Evolutionary conservation across 306 rosid species (phyloP).

Genomic region (Rubus idaeus): DNA sequence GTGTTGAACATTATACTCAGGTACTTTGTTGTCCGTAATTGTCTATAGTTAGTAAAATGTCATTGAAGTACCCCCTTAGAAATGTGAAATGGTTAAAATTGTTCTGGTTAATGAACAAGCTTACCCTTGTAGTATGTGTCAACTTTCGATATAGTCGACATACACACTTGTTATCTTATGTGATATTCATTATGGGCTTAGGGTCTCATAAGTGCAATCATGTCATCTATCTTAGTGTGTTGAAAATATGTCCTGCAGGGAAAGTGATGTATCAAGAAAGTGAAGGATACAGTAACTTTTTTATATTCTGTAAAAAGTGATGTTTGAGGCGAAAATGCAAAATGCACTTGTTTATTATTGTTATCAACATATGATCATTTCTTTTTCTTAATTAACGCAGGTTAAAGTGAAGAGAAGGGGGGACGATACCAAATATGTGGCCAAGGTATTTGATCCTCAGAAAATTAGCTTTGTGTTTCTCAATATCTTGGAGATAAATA

Average conservation of each 20-base stretch:
- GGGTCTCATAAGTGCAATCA: neutral
- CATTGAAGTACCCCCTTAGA: neutral
- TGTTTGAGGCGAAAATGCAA: neutral
- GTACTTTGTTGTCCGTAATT: conserved; percentile 29
- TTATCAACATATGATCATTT: neutral
- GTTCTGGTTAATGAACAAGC: neutral
- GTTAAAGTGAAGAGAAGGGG: conserved; percentile 98
- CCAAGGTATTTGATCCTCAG: conserved; percentile 54
- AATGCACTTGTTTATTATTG: conserved; percentile 4
- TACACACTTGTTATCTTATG: conserved; percentile 1
- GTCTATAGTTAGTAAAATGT: neutral
- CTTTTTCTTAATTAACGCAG: conserved; percentile 42
- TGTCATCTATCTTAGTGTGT: neutral
- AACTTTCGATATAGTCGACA: neutral
- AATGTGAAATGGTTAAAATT: neutral
- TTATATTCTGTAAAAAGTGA: neutral
- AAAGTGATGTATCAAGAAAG: neutral
- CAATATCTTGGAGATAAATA: conserved; percentile 10
- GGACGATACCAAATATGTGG: conserved; percentile 94
- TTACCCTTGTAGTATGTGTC: neutral
- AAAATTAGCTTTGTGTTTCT: neutral
- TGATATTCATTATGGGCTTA: neutral
- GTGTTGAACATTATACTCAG: conserved; percentile 96
- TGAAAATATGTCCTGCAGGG: neutral
- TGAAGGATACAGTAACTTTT: neutral